Evolutionary conservation across 208 protist genomes (phyloP).

Genomic region (Leishmania major): DNA sequence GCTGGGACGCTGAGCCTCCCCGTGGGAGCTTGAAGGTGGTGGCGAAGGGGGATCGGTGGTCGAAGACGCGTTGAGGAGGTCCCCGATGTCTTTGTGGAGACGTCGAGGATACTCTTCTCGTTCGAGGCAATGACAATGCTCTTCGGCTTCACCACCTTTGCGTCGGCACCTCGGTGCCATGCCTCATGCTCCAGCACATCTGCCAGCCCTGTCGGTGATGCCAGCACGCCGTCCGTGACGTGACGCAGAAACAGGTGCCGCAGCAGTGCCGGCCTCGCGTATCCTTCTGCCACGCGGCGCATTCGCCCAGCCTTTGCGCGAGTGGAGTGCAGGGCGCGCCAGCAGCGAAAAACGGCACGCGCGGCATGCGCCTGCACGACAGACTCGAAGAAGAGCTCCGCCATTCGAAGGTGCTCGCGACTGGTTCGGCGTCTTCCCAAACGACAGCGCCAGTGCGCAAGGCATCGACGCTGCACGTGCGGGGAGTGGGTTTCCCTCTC

Average conservation of each 20-base stretch:
- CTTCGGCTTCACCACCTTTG: not conserved
- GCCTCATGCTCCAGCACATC: not conserved
- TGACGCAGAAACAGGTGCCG: constrained; percentile 20
- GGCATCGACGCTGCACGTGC: constrained; percentile 1
- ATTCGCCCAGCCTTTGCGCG: constrained; percentile 14
- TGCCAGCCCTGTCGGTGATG: not conserved
- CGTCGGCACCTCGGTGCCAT: not conserved
- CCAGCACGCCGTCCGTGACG: constrained; percentile 19
- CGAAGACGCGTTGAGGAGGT: not conserved
- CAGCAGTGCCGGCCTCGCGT: constrained; percentile 27
- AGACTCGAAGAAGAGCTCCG: constrained; percentile 8
- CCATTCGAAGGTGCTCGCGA: not conserved
- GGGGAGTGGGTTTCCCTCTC: not conserved
- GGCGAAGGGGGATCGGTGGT: constrained; percentile 14
- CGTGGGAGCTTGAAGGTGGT: not conserved
- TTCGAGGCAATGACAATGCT: not conserved
- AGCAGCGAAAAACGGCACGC: constrained; percentile 2
- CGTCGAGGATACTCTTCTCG: not conserved
- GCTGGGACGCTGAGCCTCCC: not conserved
- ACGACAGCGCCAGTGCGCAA: constrained; percentile 6
- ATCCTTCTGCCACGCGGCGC: constrained; percentile 24
- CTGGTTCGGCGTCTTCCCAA: not conserved
- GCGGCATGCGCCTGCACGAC: constrained; percentile 10
- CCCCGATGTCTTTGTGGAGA: not conserved
- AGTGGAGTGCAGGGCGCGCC: not conserved